Evolutionary conservation across 2,329 filamentous ascomycete genomes (phyloP), one percentile per base, ranked within the genome.

Genomic region (Fusarium sp.): DNA sequence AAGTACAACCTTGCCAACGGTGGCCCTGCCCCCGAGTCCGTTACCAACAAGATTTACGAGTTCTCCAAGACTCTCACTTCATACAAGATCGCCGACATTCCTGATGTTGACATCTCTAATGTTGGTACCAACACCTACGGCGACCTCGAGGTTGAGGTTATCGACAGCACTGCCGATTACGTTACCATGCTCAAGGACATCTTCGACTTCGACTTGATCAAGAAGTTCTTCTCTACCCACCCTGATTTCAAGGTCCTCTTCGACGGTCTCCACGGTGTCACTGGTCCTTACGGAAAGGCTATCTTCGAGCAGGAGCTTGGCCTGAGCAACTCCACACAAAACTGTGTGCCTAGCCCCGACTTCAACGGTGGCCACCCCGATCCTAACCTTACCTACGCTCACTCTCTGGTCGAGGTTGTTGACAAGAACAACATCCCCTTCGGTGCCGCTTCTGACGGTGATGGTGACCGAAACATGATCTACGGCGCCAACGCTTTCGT

Each of bases 401-500:
- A 97, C 83, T 95, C 93, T 56, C 88, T 99, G 43, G 96, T 99
- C 64, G 93, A 97, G 77, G 92, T 90, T 66, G 96, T 99, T 43
- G 94, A 99, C 82, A 93, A 93, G 84, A 90, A 93, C 76, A 88
- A 90, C 63, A 94, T 99, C 71, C 96, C 97, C 78, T 99, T 99
- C 76, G 96, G 96, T 77, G 96, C 96, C 62, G 96, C 96, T 49
- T 97, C 93, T 70, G 96, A 99, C 75, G 96, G 96, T 74, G 96
- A 99, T 76, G 96, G 96, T 77, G 96, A 99, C 85, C 93, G 96
- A 75, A 99, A 99, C 89, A 99, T 99, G 96, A 99, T 99, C 79
- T 99, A 99, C 83, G 96, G 96, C 69, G 94, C 95, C 72, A 95
- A 97, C 77, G 90, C 92, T 45, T 99, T 99, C 78, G 96, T 99